A percentile compares a stretch with the other conserved stretches of the same genome.
These are phyloP conservation scores for Plenodomus tracheiphilus DNA, from an alignment of 2,329 filamentous ascomycete genomes.

Conservation along the genomic window DNA sequence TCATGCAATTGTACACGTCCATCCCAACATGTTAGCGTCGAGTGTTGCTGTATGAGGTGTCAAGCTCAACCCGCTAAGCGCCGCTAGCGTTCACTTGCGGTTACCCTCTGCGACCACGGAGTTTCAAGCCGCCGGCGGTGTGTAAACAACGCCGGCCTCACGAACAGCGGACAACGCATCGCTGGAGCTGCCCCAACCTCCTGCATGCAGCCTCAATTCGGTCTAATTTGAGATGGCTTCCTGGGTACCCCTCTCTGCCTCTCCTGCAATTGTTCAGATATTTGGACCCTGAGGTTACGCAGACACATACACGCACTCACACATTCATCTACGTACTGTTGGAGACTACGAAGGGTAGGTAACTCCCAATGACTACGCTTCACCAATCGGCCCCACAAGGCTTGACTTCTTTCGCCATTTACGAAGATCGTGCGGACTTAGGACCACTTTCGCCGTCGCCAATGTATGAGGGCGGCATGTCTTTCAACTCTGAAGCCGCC, in stretches of 20 bases:
- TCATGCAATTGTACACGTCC: background rate
- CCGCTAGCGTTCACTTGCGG: constrained; percentile 12
- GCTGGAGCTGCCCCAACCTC: background rate
- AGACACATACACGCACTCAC: background rate
- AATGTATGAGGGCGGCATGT: constrained; percentile 37
- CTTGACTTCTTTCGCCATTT: constrained; percentile 37
- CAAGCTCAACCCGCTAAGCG: constrained; percentile 5
- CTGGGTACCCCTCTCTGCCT: background rate
- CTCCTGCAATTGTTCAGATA: background rate
- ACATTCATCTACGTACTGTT: constrained; percentile 1
- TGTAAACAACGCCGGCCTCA: background rate
- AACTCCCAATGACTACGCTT: constrained; percentile 35
- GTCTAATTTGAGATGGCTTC: background rate
- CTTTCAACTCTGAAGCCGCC: constrained; percentile 36
- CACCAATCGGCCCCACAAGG: constrained; percentile 37
- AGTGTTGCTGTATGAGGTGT: constrained; percentile 2
- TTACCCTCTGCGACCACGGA: constrained; percentile 18
- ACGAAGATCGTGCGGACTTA: constrained; percentile 38
- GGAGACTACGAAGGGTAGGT: constrained; percentile 6
- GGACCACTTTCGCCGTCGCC: constrained; percentile 34
- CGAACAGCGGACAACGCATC: background rate
- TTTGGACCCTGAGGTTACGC: background rate
- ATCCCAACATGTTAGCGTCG: background rate
- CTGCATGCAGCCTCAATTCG: background rate
- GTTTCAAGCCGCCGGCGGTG: background rate